Percentiles rank a stretch among this genome's conserved stretches.
Evolutionary conservation across 495 filamentous ascomycete genomes (phyloP).

Genomic region (Penicillium paxilli): DNA sequence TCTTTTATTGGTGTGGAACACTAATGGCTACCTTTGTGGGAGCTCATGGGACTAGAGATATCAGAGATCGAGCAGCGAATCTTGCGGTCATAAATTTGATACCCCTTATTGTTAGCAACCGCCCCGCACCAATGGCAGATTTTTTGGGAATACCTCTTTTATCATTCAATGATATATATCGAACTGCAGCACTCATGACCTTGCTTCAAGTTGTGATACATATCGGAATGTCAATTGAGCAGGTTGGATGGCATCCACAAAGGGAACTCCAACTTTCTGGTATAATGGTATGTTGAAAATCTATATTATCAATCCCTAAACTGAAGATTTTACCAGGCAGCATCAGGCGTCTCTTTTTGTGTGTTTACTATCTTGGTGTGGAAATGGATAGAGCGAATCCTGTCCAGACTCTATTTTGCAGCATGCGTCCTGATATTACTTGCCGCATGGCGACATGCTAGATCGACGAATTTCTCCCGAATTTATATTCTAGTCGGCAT

Average conservation of each 20-base stretch:
- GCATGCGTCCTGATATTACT: neutral
- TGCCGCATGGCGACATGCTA: neutral
- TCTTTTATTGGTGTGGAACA: neutral
- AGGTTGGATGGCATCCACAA: conserved; percentile 5
- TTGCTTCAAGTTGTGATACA: conserved; percentile 3
- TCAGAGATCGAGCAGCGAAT: conserved; percentile 5
- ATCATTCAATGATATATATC: conserved; percentile 1
- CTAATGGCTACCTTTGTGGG: conserved; percentile 1
- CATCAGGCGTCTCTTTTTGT: neutral
- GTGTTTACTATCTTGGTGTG: neutral
- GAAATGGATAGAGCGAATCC: neutral
- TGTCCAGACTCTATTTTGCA: neutral
- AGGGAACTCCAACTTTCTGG: conserved; percentile 7
- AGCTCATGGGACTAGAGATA: neutral
- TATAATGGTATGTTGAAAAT: conserved; percentile 7
- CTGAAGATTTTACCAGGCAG: no score
- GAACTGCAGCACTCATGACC: conserved; percentile 5
- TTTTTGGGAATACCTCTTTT: conserved; percentile 5
- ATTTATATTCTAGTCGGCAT: neutral
- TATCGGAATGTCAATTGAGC: neutral
- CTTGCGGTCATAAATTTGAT: conserved; percentile 11
- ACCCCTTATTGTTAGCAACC: conserved; percentile 3
- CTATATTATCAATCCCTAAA: no score
- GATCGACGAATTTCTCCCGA: neutral
- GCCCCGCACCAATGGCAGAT: conserved; percentile 6